phyloP scores from a whole-genome alignment of 2,329 filamentous ascomycete genomes.

The Exophiala calicioides region DNA sequence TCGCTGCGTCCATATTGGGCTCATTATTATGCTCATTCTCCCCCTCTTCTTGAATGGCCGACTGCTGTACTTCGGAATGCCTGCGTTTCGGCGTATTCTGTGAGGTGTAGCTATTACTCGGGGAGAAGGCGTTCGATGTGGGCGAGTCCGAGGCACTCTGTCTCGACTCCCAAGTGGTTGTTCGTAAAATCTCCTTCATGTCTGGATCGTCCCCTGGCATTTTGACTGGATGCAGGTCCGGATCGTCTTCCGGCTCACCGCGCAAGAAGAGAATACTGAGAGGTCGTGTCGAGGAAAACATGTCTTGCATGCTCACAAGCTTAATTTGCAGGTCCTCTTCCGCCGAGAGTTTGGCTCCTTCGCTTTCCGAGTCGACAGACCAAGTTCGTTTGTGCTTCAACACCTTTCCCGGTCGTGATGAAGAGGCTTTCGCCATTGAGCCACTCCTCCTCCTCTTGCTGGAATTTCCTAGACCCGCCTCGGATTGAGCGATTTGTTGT shows the following conservation, averaged over 20 bases:
- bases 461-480: slow-evolving; percentile 60
- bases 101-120: slow-evolving; percentile 43
- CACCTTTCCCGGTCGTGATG: slow-evolving; percentile 72
- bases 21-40: slow-evolving; percentile 24
- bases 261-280: slow-evolving; percentile 46
- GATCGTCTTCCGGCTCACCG: slow-evolving; percentile 48
- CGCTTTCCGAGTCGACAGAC: slow-evolving; percentile 78
- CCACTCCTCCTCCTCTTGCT: slow-evolving; percentile 63
- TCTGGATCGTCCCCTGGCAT: slow-evolving; percentile 40
- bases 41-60: slow-evolving; percentile 26
- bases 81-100: slow-evolving; percentile 47
- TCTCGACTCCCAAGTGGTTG: slow-evolving; percentile 37
- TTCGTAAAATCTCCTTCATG: slow-evolving; percentile 34
- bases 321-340: slow-evolving; percentile 50
- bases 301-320: slow-evolving; percentile 46
- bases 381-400: slow-evolving; percentile 91
- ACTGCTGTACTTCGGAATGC: slow-evolving; percentile 29
- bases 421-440: slow-evolving; percentile 46
- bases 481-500: slow-evolving; percentile 81
- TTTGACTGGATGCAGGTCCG: slow-evolving; percentile 46
- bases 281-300: slow-evolving; percentile 48
- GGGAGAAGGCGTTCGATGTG: slow-evolving; percentile 39
- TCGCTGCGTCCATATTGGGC: slow-evolving; percentile 4
- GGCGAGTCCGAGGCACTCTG: slow-evolving; percentile 39
- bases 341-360: slow-evolving; percentile 34